Conservation (phyloP, 345 rosid genomes). For the Moricandia moricandioides region DNA sequence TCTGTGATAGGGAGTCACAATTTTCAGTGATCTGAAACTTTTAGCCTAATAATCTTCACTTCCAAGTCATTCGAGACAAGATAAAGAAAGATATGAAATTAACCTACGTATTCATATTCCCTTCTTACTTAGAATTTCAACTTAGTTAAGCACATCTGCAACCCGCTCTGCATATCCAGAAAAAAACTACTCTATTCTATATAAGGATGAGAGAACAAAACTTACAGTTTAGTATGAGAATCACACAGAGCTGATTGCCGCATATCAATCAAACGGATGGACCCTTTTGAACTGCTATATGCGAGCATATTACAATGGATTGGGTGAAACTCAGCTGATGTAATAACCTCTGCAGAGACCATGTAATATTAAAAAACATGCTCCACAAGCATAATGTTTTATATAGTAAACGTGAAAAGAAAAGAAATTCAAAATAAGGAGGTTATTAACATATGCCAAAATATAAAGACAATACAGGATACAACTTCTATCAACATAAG, state of each 20-base stretch:
- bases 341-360: constrained; percentile 86
- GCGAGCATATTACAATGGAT: constrained; percentile 89
- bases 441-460: neutral
- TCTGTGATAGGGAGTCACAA: constrained; percentile 45
- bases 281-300: constrained; percentile 99
- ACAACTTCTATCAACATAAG: neutral
- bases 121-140: neutral
- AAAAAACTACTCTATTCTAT: neutral
- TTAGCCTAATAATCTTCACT: neutral
- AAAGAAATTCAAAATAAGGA: neutral
- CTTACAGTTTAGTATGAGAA: constrained; percentile 95
- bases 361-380: constrained; percentile 19
- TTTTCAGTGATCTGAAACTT: constrained; percentile 13
- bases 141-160: neutral
- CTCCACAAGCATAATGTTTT: neutral
- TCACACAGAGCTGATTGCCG: constrained; percentile 98
- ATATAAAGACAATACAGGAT: neutral
- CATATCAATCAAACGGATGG: constrained; percentile 95
- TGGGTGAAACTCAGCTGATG: constrained; percentile 99
- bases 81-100: neutral
- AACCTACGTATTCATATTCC: neutral
- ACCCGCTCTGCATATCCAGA: neutral
- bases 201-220: constrained; percentile 9
- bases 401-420: neutral
- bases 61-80: neutral